A percentile compares a stretch with the other conserved stretches of the same genome.
These are phyloP conservation scores for Adansonia madagascariensis DNA, from an alignment of 441 rosid species.

Conservation along the genomic window DNA sequence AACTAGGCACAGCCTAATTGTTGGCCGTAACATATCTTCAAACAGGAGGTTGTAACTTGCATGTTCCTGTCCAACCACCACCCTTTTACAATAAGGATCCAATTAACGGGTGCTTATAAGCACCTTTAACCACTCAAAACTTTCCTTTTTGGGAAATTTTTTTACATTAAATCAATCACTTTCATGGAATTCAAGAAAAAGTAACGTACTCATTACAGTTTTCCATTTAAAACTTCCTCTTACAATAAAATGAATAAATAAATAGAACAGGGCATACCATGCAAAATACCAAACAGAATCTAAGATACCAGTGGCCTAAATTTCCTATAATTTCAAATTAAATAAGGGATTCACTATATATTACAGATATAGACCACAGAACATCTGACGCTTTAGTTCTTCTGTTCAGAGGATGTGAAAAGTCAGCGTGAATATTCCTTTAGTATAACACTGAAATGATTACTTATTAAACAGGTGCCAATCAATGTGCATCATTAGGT, in stretches of 20 bases:
- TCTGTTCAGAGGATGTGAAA: background rate
- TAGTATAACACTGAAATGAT: background rate
- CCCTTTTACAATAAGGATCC: background rate
- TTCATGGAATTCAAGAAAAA: no score
- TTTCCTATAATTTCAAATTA: background rate
- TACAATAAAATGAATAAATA: conserved; percentile 3
- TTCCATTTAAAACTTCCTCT: no score
- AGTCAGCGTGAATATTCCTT: background rate
- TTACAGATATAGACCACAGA: background rate
- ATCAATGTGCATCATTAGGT: background rate
- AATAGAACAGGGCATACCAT: background rate
- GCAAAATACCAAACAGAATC: background rate
- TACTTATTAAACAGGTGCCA: background rate
- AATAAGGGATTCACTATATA: background rate
- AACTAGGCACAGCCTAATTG: background rate
- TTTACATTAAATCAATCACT: no score
- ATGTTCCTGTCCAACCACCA: background rate
- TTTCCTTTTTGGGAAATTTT: no score
- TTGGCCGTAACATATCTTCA: background rate
- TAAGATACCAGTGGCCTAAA: background rate
- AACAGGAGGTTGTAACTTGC: background rate
- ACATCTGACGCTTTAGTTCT: background rate
- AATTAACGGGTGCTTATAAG: no score
- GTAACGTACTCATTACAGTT: no score
- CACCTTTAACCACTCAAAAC: no score